Evolutionary conservation across 768 basidiomycete species (phyloP), one percentile per base, ranked within the genome.

Genomic region (Pleurotus djamor): DNA sequence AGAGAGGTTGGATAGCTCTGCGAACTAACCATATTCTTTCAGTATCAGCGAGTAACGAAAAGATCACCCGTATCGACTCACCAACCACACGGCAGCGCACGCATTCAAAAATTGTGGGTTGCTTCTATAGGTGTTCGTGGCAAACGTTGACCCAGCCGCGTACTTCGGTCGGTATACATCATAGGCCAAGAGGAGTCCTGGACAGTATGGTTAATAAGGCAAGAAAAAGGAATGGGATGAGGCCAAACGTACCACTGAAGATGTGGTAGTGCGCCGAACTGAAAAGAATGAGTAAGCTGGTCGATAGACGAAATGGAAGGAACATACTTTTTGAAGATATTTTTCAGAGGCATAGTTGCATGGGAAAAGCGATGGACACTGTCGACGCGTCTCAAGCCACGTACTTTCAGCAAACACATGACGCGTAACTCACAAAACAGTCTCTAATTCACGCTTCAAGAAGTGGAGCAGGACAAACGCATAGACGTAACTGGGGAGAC

Each of bases 251-350:
- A 83, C 87, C 88, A 61, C 85, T 85, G 7, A 95, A 77, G 52
- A 96, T 65, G 74, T 94, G 89, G 72, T 99, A 99, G 74, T 98
- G 94, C 0, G 80, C 79, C 6, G 90, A 97, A 74, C 96, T 98
- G 64, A 8, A 28, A 28, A 60, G 21, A 14, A 17, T 52, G 34
- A 17, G 38, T 3, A 43, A 10, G 45, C n/a, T 47, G 7, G 4
- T 12, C 17, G 2, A 2, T 2, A 14, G n/a, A 8, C 13, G 10
- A 28, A 14, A 64, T 21, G 35, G 48, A 17, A 35, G 35, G 28
- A 32, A 65, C 83, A 33, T 58, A 97, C 96, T 99, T 99, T 71
- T 88, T 91, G 78, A 96, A 88, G 37, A 98, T 83, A 69, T 94
- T 92, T 60, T 68, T 67, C 59, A 88, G 73, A 1, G 96, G 97